Evolutionary conservation across 306 rosid genomes (phyloP).

Genomic region (Erythrophleum fordii): DNA sequence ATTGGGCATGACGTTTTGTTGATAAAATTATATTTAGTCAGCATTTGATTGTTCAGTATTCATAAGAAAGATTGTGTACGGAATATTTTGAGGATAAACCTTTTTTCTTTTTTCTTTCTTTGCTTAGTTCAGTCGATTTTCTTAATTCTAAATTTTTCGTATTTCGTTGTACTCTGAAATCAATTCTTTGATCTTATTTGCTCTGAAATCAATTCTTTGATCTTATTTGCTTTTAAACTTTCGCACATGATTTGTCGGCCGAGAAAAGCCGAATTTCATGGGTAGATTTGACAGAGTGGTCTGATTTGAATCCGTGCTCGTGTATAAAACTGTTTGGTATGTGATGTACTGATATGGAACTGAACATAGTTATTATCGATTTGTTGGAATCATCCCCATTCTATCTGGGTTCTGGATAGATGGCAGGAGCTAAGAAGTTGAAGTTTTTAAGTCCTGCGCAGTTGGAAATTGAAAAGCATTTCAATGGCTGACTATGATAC

Average conservation of each 20-base stretch:
- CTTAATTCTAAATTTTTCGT: neutral
- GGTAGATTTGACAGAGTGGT: constrained; percentile 14
- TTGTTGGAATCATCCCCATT: constrained; percentile 19
- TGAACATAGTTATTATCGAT: neutral
- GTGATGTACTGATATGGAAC: neutral
- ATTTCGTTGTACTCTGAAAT: constrained; percentile 30
- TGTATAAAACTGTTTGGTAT: neutral
- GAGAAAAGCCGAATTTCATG: constrained; percentile 36
- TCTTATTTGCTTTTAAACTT: constrained; percentile 6
- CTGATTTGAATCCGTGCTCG: constrained; percentile 25
- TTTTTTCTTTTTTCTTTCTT: neutral
- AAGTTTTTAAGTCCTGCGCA: constrained; percentile 10
- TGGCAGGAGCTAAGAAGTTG: constrained; percentile 19
- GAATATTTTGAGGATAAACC: constrained; percentile 4
- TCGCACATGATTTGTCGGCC: constrained; percentile 31
- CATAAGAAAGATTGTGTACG: neutral
- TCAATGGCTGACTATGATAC: constrained; percentile 6
- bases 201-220: constrained; percentile 17
- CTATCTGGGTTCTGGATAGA: constrained; percentile 32
- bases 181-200: constrained; percentile 20
- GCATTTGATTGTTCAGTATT: constrained; percentile 5
- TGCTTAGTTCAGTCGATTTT: neutral
- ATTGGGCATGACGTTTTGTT: constrained; percentile 30
- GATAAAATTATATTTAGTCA: neutral
- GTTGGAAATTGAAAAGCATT: constrained; percentile 13